Evolutionary conservation across 139 green algal genomes (phyloP).

Genomic region (Astrephomene gubernaculifera): DNA sequence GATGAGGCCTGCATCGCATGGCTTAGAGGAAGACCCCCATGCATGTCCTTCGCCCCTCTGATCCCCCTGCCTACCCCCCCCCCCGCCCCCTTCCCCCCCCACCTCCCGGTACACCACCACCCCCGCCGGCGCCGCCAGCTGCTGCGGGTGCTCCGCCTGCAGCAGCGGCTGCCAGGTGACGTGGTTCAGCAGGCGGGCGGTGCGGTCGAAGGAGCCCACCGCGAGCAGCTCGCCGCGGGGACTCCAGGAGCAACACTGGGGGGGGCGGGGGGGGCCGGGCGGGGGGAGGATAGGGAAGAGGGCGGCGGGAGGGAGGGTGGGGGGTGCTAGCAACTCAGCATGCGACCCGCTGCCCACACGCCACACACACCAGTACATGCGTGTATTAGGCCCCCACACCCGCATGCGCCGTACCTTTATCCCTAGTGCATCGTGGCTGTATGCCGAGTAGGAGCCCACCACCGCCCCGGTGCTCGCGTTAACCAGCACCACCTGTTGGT

Average conservation of each 20-base stretch:
- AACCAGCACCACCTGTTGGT: conserved; percentile 6
- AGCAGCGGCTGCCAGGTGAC: conserved; percentile 81
- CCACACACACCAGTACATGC: neutral
- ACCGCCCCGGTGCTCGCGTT: conserved; percentile 19
- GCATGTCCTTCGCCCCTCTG: neutral
- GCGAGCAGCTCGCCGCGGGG: conserved; percentile 78
- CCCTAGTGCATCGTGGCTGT: neutral
- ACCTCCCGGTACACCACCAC: conserved; percentile 80
- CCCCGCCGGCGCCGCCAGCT: conserved; percentile 49
- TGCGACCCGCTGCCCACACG: neutral
- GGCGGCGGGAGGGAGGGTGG: neutral
- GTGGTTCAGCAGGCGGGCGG: conserved; percentile 70
- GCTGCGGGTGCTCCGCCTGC: conserved; percentile 62
- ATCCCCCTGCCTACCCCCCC: neutral
- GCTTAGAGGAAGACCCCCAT: no score
- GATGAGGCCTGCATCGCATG: no score
- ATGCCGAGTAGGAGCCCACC: conserved; percentile 34
- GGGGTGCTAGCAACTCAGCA: neutral
- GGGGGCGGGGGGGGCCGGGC: neutral
- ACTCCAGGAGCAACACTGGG: conserved; percentile 67
- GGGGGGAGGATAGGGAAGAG: neutral
- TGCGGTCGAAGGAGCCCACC: conserved; percentile 79
- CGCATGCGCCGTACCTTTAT: conserved; percentile 18
- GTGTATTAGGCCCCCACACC: no score
- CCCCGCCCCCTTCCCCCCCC: neutral